Percentiles rank a stretch among this genome's conserved stretches.
These are phyloP conservation scores for Incumbomyces delicatus DNA, from an alignment of 2,329 filamentous ascomycete genomes.

Conservation along the genomic window DNA sequence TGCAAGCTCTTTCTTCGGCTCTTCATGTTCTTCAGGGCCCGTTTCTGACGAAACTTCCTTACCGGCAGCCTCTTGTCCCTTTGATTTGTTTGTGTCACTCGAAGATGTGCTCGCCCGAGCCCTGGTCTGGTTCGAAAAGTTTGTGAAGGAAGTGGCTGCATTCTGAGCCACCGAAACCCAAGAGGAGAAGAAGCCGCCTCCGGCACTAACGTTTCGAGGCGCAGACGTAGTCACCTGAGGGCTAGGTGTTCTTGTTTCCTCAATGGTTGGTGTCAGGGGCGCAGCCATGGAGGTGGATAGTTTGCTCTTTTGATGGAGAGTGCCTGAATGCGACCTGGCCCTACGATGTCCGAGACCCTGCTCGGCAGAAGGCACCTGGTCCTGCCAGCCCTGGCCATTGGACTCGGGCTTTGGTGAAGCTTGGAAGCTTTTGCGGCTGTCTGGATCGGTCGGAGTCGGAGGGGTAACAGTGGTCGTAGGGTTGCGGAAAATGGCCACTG, in stretches of 20 bases:
- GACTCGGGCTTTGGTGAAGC: conserved; percentile 6
- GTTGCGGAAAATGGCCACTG: conserved; percentile 21
- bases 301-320: conserved; percentile 64
- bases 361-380: conserved; percentile 8
- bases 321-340: conserved; percentile 45
- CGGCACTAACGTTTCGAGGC: conserved; percentile 17
- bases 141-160: conserved; percentile 72
- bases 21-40: conserved; percentile 25
- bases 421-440: neutral
- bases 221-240: conserved; percentile 35
- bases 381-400: conserved; percentile 21
- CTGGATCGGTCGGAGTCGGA: conserved; percentile 48
- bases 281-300: conserved; percentile 65
- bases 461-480: conserved; percentile 54
- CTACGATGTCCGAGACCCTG: conserved; percentile 49
- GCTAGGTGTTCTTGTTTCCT: conserved; percentile 44
- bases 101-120: conserved; percentile 27
- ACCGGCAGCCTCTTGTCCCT: conserved; percentile 18
- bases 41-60: conserved; percentile 23
- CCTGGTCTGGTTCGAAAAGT: conserved; percentile 45
- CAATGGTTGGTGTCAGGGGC: conserved; percentile 66
- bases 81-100: conserved; percentile 25
- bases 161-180: conserved; percentile 89
- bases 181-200: conserved; percentile 75
- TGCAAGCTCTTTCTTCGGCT: conserved; percentile 59